Evolutionary conservation across 108 stramenopile species (phyloP).

Genomic region (Nitzschia sp.): DNA sequence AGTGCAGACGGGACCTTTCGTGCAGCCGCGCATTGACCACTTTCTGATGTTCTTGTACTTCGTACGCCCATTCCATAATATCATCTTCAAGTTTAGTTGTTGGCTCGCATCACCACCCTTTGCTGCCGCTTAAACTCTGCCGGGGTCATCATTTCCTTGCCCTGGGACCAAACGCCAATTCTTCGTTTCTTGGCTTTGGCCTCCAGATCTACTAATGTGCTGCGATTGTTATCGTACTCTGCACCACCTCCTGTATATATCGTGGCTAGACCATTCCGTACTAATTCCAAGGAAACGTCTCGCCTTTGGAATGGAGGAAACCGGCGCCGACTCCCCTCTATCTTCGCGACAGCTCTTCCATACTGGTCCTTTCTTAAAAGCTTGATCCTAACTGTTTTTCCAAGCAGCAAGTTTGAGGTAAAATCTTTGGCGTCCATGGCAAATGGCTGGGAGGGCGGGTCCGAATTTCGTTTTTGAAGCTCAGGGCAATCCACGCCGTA

Average conservation of each 20-base stretch:
- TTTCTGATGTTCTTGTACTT: too few species aligned
- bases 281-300: conserved; percentile 48
- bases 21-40: too few species aligned
- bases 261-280: conserved; percentile 46
- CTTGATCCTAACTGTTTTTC: conserved; percentile 50
- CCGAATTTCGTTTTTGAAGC: conserved; percentile 36
- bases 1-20: too few species aligned
- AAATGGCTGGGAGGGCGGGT: conserved; percentile 43
- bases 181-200: conserved; percentile 23
- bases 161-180: conserved; percentile 47
- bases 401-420: conserved; percentile 31
- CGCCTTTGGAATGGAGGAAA: conserved; percentile 27
- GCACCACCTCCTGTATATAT: conserved; percentile 70
- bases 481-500: conserved; percentile 74
- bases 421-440: conserved; percentile 59
- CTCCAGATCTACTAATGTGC: conserved; percentile 32
- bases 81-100: background rate
- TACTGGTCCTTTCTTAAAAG: conserved; percentile 65
- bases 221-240: conserved; percentile 53
- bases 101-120: conserved; percentile 4
- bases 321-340: conserved; percentile 18
- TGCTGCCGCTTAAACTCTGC: conserved; percentile 49
- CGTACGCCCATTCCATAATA: background rate
- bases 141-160: conserved; percentile 28
- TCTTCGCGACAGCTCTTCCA: conserved; percentile 49